phyloP scores from a whole-genome alignment of 495 filamentous ascomycete genomes.

The Hypoxylon fragiforme region DNA sequence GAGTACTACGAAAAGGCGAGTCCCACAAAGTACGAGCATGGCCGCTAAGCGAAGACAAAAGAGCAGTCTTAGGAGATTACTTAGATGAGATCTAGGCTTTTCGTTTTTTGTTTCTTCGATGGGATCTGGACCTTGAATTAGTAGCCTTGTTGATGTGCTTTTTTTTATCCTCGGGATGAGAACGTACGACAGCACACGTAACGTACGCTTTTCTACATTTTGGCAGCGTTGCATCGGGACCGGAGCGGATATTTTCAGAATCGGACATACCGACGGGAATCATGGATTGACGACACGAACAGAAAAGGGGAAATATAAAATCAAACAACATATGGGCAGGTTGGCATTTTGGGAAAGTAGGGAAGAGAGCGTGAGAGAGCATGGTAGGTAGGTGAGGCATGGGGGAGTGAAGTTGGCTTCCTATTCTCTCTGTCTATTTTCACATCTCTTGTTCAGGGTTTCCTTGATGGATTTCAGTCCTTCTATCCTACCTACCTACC shows the following conservation, averaged over 20 bases:
- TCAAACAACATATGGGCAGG: constrained; percentile 1
- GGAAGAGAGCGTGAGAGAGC: not conserved
- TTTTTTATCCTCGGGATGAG: not conserved
- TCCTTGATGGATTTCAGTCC: not conserved
- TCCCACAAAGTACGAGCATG: constrained; percentile 10
- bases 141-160: not conserved
- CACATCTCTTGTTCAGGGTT: too few species aligned
- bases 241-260: constrained; percentile 21
- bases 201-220: not conserved
- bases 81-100: not conserved
- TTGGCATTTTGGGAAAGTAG: not conserved
- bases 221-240: constrained; percentile 20
- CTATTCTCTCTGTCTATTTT: too few species aligned
- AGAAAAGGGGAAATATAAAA: not conserved
- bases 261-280: constrained; percentile 3
- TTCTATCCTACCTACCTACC: not conserved
- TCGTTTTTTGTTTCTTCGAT: not conserved
- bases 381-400: too few species aligned
- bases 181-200: not conserved
- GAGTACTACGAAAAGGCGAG: constrained; percentile 30
- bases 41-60: not conserved
- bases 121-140: not conserved
- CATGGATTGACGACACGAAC: constrained; percentile 14
- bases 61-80: too few species aligned
- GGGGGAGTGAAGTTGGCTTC: too few species aligned